Conservation (phyloP, 495 filamentous ascomycete species). For the Usnea hakonensis region DNA sequence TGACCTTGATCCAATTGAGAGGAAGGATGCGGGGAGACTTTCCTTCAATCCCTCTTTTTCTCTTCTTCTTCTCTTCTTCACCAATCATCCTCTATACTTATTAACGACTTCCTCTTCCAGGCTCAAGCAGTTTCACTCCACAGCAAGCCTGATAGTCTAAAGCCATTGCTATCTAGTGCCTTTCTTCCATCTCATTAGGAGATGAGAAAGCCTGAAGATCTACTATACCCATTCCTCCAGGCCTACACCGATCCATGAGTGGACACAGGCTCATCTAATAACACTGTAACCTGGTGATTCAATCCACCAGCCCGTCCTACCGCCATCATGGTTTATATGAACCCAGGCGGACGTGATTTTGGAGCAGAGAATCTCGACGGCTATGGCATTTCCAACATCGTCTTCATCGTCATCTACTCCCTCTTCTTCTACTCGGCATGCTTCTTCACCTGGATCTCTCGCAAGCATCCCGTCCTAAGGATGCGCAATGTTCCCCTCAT, state of each 20-base stretch:
- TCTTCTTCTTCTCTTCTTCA: too few relatives aligned
- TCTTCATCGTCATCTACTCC: slow-evolving; percentile 12
- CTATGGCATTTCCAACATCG: slow-evolving; percentile 14
- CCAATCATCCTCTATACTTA: too few relatives aligned
- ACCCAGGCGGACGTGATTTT: slow-evolving; percentile 15
- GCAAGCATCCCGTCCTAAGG: slow-evolving; percentile 51
- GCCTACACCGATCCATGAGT: not conserved
- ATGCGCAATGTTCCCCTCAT: slow-evolving; percentile 54
- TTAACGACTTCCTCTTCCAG: too few relatives aligned
- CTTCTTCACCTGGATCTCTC: slow-evolving; percentile 45
- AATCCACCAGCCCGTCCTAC: not conserved
- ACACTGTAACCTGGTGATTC: not conserved
- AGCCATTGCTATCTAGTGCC: too few relatives aligned
- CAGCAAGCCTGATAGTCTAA: too few relatives aligned
- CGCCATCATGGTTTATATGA: slow-evolving; percentile 7
- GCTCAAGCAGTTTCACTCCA: too few relatives aligned
- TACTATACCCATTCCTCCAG: too few relatives aligned
- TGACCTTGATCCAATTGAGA: too few relatives aligned
- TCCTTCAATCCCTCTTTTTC: too few relatives aligned
- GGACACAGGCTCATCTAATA: not conserved
- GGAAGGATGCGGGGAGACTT: too few relatives aligned
- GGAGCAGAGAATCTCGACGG: slow-evolving; percentile 13
- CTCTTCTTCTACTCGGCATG: slow-evolving; percentile 41
- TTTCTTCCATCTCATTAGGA: too few relatives aligned
- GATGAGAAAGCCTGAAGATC: too few relatives aligned